These are phyloP conservation scores for Apostasia ramifera DNA, from an alignment of 106 monocot species.

Conservation along the genomic window DNA sequence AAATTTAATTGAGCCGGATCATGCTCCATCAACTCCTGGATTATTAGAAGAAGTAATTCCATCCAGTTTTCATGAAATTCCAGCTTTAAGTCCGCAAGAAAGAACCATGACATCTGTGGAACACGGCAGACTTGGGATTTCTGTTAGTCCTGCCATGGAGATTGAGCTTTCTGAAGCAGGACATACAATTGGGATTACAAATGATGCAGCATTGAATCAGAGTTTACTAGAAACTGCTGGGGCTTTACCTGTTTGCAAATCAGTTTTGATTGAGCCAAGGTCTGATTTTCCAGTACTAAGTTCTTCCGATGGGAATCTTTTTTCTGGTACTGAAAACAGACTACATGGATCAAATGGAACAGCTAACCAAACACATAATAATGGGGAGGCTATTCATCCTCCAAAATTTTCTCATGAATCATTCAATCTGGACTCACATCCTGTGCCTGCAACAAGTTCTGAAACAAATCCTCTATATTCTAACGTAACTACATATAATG, in stretches of 20 bases:
- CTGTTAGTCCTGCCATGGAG: constrained; percentile 11
- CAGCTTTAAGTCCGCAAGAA: constrained; percentile 29
- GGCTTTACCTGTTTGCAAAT: constrained; percentile 1
- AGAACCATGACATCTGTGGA: constrained; percentile 30
- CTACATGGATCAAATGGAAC: constrained; percentile 1
- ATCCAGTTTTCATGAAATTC: constrained; percentile 43
- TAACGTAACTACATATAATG: neutral
- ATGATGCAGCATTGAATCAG: constrained; percentile 8
- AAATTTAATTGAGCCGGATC: constrained; percentile 36
- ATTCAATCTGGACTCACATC: neutral
- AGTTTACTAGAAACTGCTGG: constrained; percentile 11
- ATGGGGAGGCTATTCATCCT: constrained; percentile 2
- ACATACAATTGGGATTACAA: constrained; percentile 2
- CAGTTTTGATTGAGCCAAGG: constrained; percentile 12
- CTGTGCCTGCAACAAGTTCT: constrained; percentile 3
- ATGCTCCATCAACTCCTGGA: constrained; percentile 78
- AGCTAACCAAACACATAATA: constrained; percentile 9
- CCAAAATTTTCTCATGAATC: constrained; percentile 2
- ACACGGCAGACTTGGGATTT: constrained; percentile 5
- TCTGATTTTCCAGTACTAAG: neutral
- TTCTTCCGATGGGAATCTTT: constrained; percentile 4
- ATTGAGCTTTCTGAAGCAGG: constrained; percentile 10
- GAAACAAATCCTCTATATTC: constrained; percentile 12
- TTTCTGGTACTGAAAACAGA: neutral
- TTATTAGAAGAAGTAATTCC: constrained; percentile 61